Base-by-base conservation (phyloP, 345 rosid species). In the Erodium maritimum region DNA sequence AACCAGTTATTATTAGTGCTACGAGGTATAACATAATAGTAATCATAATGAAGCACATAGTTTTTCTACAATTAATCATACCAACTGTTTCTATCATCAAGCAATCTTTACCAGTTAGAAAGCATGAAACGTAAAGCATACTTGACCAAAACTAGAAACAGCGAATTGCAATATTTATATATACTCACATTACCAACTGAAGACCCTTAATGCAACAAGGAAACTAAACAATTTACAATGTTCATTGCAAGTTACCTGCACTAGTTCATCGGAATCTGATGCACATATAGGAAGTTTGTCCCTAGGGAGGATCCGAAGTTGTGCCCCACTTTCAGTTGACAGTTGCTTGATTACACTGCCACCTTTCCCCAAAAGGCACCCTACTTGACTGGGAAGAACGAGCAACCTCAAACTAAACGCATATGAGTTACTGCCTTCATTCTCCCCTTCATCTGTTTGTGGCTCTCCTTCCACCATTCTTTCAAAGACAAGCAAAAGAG, bases 281-380 rank as follows among this genome's bases (percentile, higher is more conserved):
- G 79, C 79, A 74, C 79, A 79, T 0, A 11, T 8, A 56, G 90
- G 90, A 62, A 77, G 79, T 65, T 82, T 77, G 71, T 87, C 88
- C 74, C 79, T 75, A 0, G 88, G 80, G 69, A 84, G 80, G 66
- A 87, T 69, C 19, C 75, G 81, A 67, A 87, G 77, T 42, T 87
- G 79, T 22, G 90, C 85, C 55, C 90, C 83, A 72, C 90, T 84
- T 54, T 78, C 82, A 21, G 79, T 56, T 20, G 75, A 61, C 78
- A 75, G 82, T 74, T 75, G 81, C 75, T 84, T 78, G 57, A 82
- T 75, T 68, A 80, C 75, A 29, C 76, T 73, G 50, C 95, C 90
- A 60, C 77, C 90, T 70, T 80, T 82, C 45, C 88, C 90, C 71
- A 81, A 67, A 63, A 87, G 69, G 69, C 84, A 75, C 46, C 84